Base-by-base conservation (phyloP, 148 eudicot species). In the Polygonum maritimum region DNA sequence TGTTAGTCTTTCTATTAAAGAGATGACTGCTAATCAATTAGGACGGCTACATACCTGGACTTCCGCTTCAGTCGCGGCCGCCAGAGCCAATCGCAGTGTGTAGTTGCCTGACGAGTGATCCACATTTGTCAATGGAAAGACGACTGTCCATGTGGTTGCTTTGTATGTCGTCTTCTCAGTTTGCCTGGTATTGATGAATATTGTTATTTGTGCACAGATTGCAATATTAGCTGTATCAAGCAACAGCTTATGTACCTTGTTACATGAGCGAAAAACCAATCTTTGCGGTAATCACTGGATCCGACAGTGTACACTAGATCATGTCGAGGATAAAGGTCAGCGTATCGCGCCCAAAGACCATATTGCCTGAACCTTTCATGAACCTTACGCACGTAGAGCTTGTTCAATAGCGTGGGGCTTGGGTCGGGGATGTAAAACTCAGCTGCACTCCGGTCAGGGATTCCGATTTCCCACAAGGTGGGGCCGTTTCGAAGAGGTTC, bases 391-490 rank as follows among this genome's bases (percentile, higher is more conserved):
- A 58, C 36, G 51, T 58, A 83, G 5, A 72, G 75, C n/a, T 74
- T 82, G 79, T 86, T 89, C 40, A 70, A 74, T 47, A 78, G 71
- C 39, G 39, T 38, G 0, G 85, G 85, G 31, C 41, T 54, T 13
- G 91, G 87, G 48, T 87, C 85, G 48, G 96, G 97, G 21, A 91
- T 74, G 10, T 60, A 89, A 75, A 91, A 89, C 79, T 91, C 97
- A 54, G 90, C 89, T 41, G 93, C 93, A 26, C 86, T 73, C 1
- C 91, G 87, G 72, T 88, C 93, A 19, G 97, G 90, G 45, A 78
- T 74, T 45, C 97, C 93, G 11, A 91, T 91, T 74, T 91, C 90
- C 97, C 93, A 91, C 44, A 91, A 67, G 0, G 97, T 91, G 0
- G 90, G 86, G 38, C 93, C 93, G 10, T 62, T 77, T 82, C 90